phyloP scores from a whole-genome alignment of 208 protist genomes.

The Trypanosomatidae sp. region DNA sequence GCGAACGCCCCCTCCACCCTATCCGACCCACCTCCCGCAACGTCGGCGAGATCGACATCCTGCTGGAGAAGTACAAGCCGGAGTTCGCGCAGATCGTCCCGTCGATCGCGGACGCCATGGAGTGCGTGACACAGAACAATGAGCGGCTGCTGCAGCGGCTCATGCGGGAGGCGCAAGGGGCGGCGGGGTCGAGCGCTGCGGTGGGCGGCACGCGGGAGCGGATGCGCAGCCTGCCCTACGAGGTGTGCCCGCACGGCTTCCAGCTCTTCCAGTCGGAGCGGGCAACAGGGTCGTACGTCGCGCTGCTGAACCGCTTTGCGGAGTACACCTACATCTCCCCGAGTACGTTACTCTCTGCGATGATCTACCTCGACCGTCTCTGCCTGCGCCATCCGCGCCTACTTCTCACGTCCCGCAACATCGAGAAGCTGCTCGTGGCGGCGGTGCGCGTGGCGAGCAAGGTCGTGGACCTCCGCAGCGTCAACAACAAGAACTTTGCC shows the following conservation, averaged over 20 bases:
- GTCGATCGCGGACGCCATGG: constrained; percentile 63
- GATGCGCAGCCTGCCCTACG: constrained; percentile 20
- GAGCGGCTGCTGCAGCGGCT: constrained; percentile 28
- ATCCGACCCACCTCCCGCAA: constrained; percentile 9
- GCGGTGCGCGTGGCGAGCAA: constrained; percentile 81
- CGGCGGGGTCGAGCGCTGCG: not conserved
- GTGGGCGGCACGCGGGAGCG: constrained; percentile 11
- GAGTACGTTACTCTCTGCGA: constrained; percentile 58
- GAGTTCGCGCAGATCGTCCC: constrained; percentile 84
- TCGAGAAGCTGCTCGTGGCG: constrained; percentile 69
- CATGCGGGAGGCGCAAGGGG: constrained; percentile 8
- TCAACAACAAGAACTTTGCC: constrained; percentile 90
- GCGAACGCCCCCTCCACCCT: constrained; percentile 55
- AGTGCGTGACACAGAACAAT: constrained; percentile 49
- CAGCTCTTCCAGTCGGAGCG: constrained; percentile 29
- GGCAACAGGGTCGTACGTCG: constrained; percentile 29
- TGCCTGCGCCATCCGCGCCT: constrained; percentile 52
- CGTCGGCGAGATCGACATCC: constrained; percentile 74
- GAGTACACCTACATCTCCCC: constrained; percentile 86
- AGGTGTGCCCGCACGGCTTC: constrained; percentile 29
- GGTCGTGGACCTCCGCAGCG: constrained; percentile 77
- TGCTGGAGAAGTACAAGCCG: constrained; percentile 78
- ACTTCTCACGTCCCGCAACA: constrained; percentile 60
- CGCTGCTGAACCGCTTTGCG: constrained; percentile 32
- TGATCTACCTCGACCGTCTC: constrained; percentile 85